Evolutionary conservation across 176 grass and related monocot species (phyloP).

Genomic region (Paspalum vaginatum): DNA sequence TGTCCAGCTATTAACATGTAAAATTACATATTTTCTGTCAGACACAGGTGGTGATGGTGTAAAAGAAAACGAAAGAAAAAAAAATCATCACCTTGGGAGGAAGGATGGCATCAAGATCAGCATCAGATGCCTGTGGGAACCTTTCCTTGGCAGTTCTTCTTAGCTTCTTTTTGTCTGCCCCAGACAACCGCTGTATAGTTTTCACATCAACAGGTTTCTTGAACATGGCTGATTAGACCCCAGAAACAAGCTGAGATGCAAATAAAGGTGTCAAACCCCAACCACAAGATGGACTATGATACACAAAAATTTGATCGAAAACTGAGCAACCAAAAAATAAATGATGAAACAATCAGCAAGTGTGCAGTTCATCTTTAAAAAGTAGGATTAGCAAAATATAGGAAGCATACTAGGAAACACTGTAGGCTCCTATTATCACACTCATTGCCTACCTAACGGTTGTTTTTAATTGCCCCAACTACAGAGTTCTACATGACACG

Average conservation of each 20-base stretch:
- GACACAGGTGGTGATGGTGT: background rate
- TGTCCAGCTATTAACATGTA: background rate
- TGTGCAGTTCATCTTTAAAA: background rate
- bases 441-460: background rate
- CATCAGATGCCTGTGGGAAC: conserved; percentile 78
- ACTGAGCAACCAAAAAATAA: background rate
- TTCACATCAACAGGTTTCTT: conserved; percentile 86
- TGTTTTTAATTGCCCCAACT: background rate
- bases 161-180: conserved; percentile 97
- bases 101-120: conserved; percentile 77
- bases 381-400: background rate
- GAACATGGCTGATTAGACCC: conserved; percentile 68
- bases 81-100: conserved; percentile 72
- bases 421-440: background rate
- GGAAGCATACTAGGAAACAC: background rate
- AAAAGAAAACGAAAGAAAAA: background rate
- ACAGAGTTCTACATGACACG: background rate
- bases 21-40: background rate
- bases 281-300: background rate
- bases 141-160: conserved; percentile 81
- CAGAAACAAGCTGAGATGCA: conserved; percentile 19
- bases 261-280: background rate
- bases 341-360: conserved; percentile 2
- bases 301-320: background rate
- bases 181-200: conserved; percentile 78